Conservation (phyloP, 2,329 filamentous ascomycete genomes). For the Fusarium haematococcum region DNA sequence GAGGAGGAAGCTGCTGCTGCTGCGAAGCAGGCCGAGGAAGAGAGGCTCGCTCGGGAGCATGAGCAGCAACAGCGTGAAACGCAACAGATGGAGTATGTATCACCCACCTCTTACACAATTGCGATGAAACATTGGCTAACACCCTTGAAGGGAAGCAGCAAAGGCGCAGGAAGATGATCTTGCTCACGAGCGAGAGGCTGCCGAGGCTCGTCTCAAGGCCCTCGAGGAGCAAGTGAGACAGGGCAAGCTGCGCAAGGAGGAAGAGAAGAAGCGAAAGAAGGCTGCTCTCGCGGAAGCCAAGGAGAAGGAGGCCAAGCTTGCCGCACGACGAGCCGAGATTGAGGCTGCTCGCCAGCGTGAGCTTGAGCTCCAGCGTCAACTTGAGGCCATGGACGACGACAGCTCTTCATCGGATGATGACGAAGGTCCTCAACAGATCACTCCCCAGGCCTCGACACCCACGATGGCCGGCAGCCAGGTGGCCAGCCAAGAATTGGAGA, state of each 20-base stretch:
- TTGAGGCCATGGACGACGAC: conserved; percentile 80
- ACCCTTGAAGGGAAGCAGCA: conserved; percentile 73
- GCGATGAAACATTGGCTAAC: conserved; percentile 41
- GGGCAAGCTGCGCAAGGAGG: conserved; percentile 94
- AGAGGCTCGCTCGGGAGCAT: conserved; percentile 76
- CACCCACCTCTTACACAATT: neutral
- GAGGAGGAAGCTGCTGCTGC: conserved; percentile 62
- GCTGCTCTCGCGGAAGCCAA: conserved; percentile 87
- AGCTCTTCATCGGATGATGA: conserved; percentile 85
- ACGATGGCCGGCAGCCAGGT: conserved; percentile 64
- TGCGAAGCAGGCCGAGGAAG: conserved; percentile 72
- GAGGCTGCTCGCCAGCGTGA: conserved; percentile 92
- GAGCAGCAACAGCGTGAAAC: conserved; percentile 80
- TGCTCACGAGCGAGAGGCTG: conserved; percentile 81
- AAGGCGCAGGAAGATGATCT: conserved; percentile 83
- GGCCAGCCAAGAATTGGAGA: conserved; percentile 67
- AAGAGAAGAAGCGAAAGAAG: conserved; percentile 94
- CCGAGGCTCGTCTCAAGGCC: conserved; percentile 84
- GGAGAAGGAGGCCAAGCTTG: conserved; percentile 87
- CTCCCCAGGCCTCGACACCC: conserved; percentile 70
- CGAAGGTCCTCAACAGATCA: conserved; percentile 79
- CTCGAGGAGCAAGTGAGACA: conserved; percentile 94
- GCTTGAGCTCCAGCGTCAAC: conserved; percentile 86
- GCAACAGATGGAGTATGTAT: conserved; percentile 83
- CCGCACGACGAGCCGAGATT: conserved; percentile 88